Percentiles rank a stretch among this genome's conserved stretches.
Conservation (phyloP, 495 filamentous ascomycete genomes). For the Neurospora hispaniola region DNA sequence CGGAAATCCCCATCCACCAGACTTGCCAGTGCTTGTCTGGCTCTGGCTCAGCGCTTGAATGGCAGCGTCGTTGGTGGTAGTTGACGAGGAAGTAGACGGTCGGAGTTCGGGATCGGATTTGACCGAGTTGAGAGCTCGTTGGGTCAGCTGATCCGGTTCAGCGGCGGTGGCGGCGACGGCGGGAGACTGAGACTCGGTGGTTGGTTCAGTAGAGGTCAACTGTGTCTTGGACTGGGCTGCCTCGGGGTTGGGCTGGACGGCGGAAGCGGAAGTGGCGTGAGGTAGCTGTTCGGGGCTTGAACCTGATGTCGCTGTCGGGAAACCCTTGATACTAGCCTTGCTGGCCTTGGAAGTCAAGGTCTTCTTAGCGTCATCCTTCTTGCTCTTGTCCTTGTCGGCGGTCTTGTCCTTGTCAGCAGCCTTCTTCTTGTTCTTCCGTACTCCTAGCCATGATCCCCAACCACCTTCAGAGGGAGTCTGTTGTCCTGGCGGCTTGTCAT, state of each 20-base stretch:
- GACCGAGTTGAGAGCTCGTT: not conserved
- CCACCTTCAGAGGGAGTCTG: not conserved
- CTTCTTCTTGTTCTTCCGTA: not conserved
- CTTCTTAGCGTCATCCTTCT: not conserved
- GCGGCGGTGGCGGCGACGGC: not conserved
- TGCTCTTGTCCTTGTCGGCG: not conserved
- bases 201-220: not conserved
- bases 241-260: not conserved
- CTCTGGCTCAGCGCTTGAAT: not conserved
- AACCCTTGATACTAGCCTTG: not conserved
- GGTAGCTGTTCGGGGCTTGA: not conserved
- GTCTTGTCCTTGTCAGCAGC: not conserved
- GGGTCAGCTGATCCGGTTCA: not conserved
- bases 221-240: not conserved
- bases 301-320: not conserved
- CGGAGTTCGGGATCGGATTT: not conserved
- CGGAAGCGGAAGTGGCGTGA: not conserved
- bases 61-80: not conserved
- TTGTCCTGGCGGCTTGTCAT: not conserved
- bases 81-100: not conserved
- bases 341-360: not conserved
- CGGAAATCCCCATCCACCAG: not conserved
- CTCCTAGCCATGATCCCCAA: not conserved
- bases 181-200: not conserved
- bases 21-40: not conserved